Evolutionary conservation across 2,329 filamentous ascomycete species (phyloP).

Genomic region (Fonsecaea pedrosoi): DNA sequence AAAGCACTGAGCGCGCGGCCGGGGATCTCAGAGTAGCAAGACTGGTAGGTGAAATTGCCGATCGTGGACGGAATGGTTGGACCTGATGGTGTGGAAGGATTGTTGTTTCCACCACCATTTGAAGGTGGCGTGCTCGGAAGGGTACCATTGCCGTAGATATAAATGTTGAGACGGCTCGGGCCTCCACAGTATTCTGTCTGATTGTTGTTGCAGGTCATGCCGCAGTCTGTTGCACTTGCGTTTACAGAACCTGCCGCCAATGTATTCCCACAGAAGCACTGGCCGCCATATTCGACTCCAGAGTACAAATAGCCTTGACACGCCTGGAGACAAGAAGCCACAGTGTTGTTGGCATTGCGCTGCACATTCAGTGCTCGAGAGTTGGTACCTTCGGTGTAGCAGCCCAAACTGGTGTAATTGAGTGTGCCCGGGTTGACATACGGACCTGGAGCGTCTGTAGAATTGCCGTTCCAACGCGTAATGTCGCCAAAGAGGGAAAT

Average conservation of each 20-base stretch:
- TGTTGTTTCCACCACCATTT: slow-evolving; percentile 20
- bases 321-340: slow-evolving; percentile 35
- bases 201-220: slow-evolving; percentile 42
- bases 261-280: slow-evolving; percentile 47
- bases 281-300: slow-evolving; percentile 50
- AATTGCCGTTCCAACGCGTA: slow-evolving; percentile 32
- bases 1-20: slow-evolving; percentile 44
- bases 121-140: slow-evolving; percentile 18
- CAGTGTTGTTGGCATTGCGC: slow-evolving; percentile 44
- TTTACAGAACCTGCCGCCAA: slow-evolving; percentile 34
- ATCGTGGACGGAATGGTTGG: slow-evolving; percentile 26
- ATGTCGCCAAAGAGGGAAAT: slow-evolving; percentile 37
- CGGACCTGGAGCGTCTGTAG: slow-evolving; percentile 32
- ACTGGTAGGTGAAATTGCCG: slow-evolving; percentile 35
- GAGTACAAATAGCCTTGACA: slow-evolving; percentile 45
- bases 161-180: slow-evolving; percentile 32
- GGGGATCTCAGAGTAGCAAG: slow-evolving; percentile 41
- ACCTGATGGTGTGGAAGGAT: slow-evolving; percentile 17
- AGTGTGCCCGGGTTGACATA: slow-evolving; percentile 38
- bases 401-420: slow-evolving; percentile 47
- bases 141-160: slow-evolving; percentile 29
- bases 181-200: slow-evolving; percentile 42
- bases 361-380: slow-evolving; percentile 44
- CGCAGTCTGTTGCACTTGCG: slow-evolving; percentile 26
- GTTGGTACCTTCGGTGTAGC: slow-evolving; percentile 47